Percentiles rank a stretch among this genome's conserved stretches.
These are phyloP conservation scores for Hemileccinum impolitum DNA, from an alignment of 768 basidiomycete species.

Conservation along the genomic window DNA sequence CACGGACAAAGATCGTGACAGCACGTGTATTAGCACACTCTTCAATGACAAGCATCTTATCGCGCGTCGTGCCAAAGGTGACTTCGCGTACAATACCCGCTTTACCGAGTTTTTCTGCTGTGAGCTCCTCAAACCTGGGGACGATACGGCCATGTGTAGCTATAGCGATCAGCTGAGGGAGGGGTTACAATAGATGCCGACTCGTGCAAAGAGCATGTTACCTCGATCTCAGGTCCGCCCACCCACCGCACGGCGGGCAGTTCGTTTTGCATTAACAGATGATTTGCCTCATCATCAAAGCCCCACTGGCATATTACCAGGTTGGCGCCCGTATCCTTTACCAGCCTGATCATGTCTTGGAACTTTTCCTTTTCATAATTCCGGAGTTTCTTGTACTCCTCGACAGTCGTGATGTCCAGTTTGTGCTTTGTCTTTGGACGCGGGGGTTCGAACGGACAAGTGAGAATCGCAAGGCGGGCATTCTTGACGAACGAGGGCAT, in stretches of 20 bases:
- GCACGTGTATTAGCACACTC: slow-evolving; percentile 96
- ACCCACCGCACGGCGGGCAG: slow-evolving; percentile 98
- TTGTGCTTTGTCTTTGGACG: slow-evolving; percentile 99
- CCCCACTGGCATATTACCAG: slow-evolving; percentile 99
- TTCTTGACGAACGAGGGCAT: slow-evolving; percentile 90
- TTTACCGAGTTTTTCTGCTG: slow-evolving; percentile 84
- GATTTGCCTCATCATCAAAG: slow-evolving; percentile 99
- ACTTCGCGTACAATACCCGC: slow-evolving; percentile 94
- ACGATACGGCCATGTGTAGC: slow-evolving; percentile 98
- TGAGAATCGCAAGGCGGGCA: slow-evolving; percentile 93
- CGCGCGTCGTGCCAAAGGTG: slow-evolving; percentile 94
- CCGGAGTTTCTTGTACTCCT: slow-evolving; percentile 93
- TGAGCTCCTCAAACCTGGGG: slow-evolving; percentile 95
- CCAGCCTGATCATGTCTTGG: slow-evolving; percentile 91
- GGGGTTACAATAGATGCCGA: background rate
- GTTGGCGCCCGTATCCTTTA: slow-evolving; percentile 96
- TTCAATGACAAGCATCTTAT: slow-evolving; percentile 99
- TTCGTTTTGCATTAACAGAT: slow-evolving; percentile 95
- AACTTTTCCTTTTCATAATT: slow-evolving; percentile 98
- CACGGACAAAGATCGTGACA: slow-evolving; percentile 95
- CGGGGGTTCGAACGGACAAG: slow-evolving; percentile 98
- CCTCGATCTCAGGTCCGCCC: slow-evolving; percentile 98
- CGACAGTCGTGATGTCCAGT: slow-evolving; percentile 92
- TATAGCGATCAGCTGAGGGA: slow-evolving; percentile 85
- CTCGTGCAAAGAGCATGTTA: slow-evolving; percentile 24